These are phyloP conservation scores for Dactylonectria estremocensis DNA, from an alignment of 2,329 filamentous ascomycete genomes.

Conservation along the genomic window DNA sequence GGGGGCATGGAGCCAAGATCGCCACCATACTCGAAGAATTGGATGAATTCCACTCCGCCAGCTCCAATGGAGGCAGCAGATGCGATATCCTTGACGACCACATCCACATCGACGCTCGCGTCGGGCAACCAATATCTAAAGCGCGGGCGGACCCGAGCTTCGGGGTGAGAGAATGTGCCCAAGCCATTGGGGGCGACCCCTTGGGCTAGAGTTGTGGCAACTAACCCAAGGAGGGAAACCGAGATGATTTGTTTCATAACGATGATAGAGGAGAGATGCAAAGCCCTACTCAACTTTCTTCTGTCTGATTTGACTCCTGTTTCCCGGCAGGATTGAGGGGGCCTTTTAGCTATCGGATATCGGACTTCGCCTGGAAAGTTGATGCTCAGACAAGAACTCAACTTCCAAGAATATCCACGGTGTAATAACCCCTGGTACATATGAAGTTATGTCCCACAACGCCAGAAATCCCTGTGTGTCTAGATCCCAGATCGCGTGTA, in stretches of 20 bases:
- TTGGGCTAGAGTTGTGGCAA: not conserved
- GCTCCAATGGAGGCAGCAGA: constrained; percentile 2
- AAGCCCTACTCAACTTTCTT: too few species aligned
- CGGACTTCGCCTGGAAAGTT: too few species aligned
- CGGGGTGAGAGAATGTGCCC: constrained; percentile 13
- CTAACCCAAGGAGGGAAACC: not conserved
- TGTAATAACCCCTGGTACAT: too few species aligned
- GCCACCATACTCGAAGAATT: constrained; percentile 27
- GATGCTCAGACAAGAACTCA: too few species aligned
- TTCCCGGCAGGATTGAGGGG: too few species aligned
- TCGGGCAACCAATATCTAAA: constrained; percentile 32
- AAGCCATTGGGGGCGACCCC: not conserved
- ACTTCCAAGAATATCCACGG: too few species aligned
- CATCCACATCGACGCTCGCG: constrained; percentile 11
- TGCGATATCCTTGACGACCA: constrained; percentile 9
- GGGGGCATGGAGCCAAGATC: not conserved
- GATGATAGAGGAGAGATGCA: too few species aligned
- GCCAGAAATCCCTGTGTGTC: too few species aligned
- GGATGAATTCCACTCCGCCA: constrained; percentile 23
- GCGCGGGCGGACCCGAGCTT: constrained; percentile 8
- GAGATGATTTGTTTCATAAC: not conserved
- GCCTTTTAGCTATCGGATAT: too few species aligned
- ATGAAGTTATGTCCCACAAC: too few species aligned
- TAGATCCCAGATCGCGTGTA: too few species aligned
- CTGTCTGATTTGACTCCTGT: too few species aligned